A percentile compares a stretch with the other conserved stretches of the same genome.
phyloP scores from a whole-genome alignment of 257 asterid species.

The Nicotiana obtusifolia region DNA sequence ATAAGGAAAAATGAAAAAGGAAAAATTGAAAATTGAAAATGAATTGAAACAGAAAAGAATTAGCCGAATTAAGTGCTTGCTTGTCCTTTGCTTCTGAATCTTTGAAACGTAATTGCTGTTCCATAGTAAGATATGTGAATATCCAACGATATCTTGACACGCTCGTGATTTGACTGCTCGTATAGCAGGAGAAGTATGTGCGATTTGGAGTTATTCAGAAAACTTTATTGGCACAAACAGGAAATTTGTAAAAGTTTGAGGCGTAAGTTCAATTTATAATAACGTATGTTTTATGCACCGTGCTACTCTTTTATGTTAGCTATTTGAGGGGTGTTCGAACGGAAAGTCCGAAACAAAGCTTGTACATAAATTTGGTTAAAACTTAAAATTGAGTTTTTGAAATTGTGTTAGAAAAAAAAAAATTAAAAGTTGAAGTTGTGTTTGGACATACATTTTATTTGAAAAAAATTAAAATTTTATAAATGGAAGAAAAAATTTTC shows the following conservation, averaged over 20 bases:
- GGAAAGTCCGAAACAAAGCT: too few relatives aligned
- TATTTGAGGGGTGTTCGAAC: too few relatives aligned
- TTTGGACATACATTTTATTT: too few relatives aligned
- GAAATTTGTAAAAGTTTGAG: not conserved
- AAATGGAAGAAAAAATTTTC: too few relatives aligned
- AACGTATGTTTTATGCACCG: too few relatives aligned
- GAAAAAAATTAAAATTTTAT: too few relatives aligned
- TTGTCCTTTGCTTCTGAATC: constrained; percentile 5
- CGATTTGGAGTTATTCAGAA: not conserved
- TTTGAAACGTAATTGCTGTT: not conserved
- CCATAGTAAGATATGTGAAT: not conserved
- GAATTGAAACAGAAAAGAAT: constrained; percentile 5
- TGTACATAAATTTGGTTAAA: too few relatives aligned
- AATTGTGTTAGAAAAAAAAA: too few relatives aligned
- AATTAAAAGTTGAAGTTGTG: too few relatives aligned
- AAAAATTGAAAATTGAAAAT: constrained; percentile 1
- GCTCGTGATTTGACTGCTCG: not conserved
- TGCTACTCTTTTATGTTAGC: too few relatives aligned
- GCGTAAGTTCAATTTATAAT: too few relatives aligned
- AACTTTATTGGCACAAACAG: not conserved
- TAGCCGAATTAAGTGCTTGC: constrained; percentile 10
- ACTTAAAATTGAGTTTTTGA: too few relatives aligned
- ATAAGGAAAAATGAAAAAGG: not conserved
- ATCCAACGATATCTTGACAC: constrained; percentile 1
- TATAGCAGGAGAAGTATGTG: not conserved